Conservation (phyloP, 2,329 filamentous ascomycete species). For the Arthrinium puccinioides region DNA sequence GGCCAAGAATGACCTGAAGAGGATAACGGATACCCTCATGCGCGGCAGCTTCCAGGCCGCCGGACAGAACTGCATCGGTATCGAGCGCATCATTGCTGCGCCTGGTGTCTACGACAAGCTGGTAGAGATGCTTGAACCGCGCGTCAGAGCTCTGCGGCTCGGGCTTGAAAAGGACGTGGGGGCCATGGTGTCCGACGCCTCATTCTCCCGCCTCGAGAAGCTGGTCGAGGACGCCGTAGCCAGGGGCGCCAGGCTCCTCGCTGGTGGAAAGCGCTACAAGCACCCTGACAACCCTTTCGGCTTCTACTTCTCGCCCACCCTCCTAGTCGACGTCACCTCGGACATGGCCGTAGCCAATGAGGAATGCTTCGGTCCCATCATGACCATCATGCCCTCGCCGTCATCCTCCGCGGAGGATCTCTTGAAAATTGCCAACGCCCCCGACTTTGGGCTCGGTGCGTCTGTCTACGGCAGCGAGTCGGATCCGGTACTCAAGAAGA, state of each 20-base stretch:
- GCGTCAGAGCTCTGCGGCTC: constrained; percentile 66
- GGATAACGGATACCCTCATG: constrained; percentile 76
- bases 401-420: constrained; percentile 54
- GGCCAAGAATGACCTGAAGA: constrained; percentile 53
- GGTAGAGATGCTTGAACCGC: constrained; percentile 61
- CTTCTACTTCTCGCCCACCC: constrained; percentile 88
- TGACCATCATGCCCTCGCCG: constrained; percentile 71
- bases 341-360: constrained; percentile 82
- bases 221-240: constrained; percentile 72
- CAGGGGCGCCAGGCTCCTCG: constrained; percentile 72
- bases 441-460: constrained; percentile 78
- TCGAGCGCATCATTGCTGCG: constrained; percentile 83
- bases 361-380: constrained; percentile 90
- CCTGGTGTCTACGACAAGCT: constrained; percentile 70
- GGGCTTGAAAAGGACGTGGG: constrained; percentile 79
- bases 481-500: constrained; percentile 50
- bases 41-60: constrained; percentile 91
- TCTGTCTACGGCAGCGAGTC: constrained; percentile 73
- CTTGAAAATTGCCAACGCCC: constrained; percentile 74
- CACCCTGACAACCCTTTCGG: constrained; percentile 71
- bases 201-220: constrained; percentile 67
- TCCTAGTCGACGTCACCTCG: constrained; percentile 82
- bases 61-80: constrained; percentile 96
- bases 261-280: constrained; percentile 63
- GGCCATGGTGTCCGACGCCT: constrained; percentile 75